phyloP scores from a whole-genome alignment of 2,329 filamentous ascomycete species.

The Massarina eburnea region DNA sequence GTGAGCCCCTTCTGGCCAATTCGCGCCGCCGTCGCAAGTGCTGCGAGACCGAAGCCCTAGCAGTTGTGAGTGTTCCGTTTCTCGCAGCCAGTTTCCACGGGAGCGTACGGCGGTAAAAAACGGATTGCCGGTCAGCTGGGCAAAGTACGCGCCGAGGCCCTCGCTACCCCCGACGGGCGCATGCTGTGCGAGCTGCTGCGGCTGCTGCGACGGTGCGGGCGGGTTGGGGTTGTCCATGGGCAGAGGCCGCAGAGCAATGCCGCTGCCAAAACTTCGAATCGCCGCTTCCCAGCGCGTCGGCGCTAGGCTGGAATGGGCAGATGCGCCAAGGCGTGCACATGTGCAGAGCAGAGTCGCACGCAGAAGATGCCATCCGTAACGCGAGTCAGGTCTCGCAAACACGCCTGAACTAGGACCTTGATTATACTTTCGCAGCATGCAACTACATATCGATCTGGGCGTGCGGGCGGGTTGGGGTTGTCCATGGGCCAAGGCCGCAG shows the following conservation, averaged over 20 bases:
- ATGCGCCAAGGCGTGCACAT: conserved; percentile 5
- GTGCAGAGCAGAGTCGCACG: conserved; percentile 1
- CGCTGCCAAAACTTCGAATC: conserved; percentile 9
- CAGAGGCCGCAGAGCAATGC: conserved; percentile 7
- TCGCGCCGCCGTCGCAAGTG: conserved; percentile 78
- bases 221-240: conserved; percentile 42
- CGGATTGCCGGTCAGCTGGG: conserved; percentile 53
- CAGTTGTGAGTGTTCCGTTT: conserved; percentile 32
- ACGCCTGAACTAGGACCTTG: no score
- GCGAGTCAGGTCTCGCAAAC: no score
- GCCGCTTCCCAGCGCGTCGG: conserved; percentile 7
- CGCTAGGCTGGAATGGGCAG: conserved; percentile 11
- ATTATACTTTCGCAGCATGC: no score
- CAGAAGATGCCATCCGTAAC: background rate
- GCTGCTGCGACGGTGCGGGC: conserved; percentile 16
- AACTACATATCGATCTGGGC: no score
- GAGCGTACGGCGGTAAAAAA: conserved; percentile 58
- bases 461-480: conserved; percentile 35
- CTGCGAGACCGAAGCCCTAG: conserved; percentile 84
- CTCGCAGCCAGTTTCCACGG: conserved; percentile 38
- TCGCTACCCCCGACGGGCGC: conserved; percentile 28
- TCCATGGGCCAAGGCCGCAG: conserved; percentile 30
- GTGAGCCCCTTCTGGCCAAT: conserved; percentile 78
- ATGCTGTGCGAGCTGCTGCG: conserved; percentile 42
- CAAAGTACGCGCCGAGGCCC: conserved; percentile 44